Percentiles rank a stretch among this genome's conserved stretches.
Evolutionary conservation across 2,329 filamentous ascomycete genomes (phyloP).

Genomic region (Aspergillus novoparasiticus): DNA sequence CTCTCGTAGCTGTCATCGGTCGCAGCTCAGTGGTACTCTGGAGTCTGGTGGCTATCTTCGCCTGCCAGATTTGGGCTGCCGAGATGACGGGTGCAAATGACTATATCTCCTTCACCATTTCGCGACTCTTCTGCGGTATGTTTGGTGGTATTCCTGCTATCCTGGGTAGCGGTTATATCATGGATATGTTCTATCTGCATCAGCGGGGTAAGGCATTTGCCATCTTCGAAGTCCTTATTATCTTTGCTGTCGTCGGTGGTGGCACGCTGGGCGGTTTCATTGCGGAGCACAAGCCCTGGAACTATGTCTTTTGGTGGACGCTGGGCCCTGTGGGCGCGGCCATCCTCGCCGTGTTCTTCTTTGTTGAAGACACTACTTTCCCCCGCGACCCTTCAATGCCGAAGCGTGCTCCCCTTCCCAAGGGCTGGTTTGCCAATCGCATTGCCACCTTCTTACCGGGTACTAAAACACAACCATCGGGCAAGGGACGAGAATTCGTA

Average conservation of each 20-base stretch:
- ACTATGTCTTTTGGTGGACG: constrained; percentile 49
- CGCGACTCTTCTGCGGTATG: constrained; percentile 44
- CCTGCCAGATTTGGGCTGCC: constrained; percentile 42
- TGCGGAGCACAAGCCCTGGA: constrained; percentile 38
- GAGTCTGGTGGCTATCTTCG: constrained; percentile 38
- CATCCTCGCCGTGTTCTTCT: constrained; percentile 38
- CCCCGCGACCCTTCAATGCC: constrained; percentile 23
- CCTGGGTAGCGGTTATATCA: constrained; percentile 44
- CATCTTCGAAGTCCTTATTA: constrained; percentile 37
- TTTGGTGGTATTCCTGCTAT: constrained; percentile 43
- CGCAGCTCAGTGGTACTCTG: constrained; percentile 45
- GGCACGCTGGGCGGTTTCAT: constrained; percentile 47
- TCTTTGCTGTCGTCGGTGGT: constrained; percentile 41
- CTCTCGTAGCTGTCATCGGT: constrained; percentile 39
- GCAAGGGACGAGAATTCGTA: constrained; percentile 5
- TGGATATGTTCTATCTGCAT: constrained; percentile 49
- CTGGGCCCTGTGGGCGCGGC: constrained; percentile 40
- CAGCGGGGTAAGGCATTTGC: constrained; percentile 46
- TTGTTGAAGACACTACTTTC: constrained; percentile 46
- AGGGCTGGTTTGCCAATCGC: constrained; percentile 23
- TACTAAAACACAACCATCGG: neutral
- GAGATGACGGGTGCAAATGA: constrained; percentile 38
- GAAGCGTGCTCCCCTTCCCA: constrained; percentile 22
- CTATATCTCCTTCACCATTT: constrained; percentile 42
- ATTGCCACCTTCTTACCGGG: constrained; percentile 30